Conservation (phyloP, 805 yeast species). For the Candida silvicultrix region DNA sequence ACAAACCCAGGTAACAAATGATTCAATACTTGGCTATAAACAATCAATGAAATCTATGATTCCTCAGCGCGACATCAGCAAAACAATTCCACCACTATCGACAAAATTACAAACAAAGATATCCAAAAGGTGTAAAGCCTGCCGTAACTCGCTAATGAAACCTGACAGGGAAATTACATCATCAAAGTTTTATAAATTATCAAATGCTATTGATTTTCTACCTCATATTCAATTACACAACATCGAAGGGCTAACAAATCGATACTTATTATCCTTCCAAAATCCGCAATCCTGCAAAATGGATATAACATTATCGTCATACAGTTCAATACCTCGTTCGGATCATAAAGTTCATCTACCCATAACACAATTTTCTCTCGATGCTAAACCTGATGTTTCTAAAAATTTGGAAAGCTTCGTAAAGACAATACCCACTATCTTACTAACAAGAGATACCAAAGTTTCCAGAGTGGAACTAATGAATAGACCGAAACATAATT, state of each 20-base stretch:
- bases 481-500: conserved; percentile 14
- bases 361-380: conserved; percentile 11
- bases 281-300: conserved; percentile 12
- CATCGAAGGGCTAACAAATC: conserved; percentile 1
- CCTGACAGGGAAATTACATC: conserved; percentile 21
- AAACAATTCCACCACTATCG: conserved; percentile 8
- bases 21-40: conserved; percentile 2
- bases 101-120: conserved; percentile 16
- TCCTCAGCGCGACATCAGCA: background rate
- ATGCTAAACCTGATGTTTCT: conserved; percentile 10
- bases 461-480: conserved; percentile 25
- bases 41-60: conserved; percentile 2
- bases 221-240: conserved; percentile 11
- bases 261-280: conserved; percentile 7
- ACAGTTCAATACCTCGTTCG: conserved; percentile 1
- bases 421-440: conserved; percentile 24
- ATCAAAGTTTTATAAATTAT: conserved; percentile 21
- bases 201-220: conserved; percentile 20
- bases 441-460: conserved; percentile 21
- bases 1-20: background rate
- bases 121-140: conserved; percentile 22
- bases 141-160: conserved; percentile 21
- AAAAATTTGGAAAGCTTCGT: conserved; percentile 15
- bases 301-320: conserved; percentile 11
- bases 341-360: conserved; percentile 11